Percentiles rank a stretch among this genome's conserved stretches.
phyloP scores from a whole-genome alignment of 331 rosid species.

The Pyracantha coccinea region DNA sequence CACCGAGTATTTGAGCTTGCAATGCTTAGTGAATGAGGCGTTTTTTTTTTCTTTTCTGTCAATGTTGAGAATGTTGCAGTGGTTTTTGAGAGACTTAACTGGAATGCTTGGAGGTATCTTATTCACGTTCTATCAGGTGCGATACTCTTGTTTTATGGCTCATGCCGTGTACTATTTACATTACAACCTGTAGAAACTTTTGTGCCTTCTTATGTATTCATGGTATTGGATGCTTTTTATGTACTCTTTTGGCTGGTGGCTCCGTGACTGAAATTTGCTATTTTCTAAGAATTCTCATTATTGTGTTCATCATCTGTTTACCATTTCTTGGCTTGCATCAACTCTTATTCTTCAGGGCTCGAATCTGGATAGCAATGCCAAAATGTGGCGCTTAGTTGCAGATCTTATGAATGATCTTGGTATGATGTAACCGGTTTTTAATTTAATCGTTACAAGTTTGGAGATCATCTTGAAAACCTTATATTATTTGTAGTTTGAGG shows the following conservation, averaged over 20 bases:
- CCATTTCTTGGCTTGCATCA: constrained; percentile 1
- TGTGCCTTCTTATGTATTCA: background rate
- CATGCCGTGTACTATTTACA: background rate
- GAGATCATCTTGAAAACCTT: background rate
- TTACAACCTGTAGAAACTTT: background rate
- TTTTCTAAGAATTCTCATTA: background rate
- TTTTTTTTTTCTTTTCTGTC: constrained; percentile 7
- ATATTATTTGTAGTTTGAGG: background rate
- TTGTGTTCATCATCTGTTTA: background rate
- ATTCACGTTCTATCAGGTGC: constrained; percentile 94
- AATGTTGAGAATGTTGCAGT: constrained; percentile 49
- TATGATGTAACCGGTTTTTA: constrained; percentile 14
- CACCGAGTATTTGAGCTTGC: constrained; percentile 17
- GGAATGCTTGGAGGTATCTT: constrained; percentile 99
- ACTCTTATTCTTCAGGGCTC: constrained; percentile 60
- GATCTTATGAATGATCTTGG: constrained; percentile 98
- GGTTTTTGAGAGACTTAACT: constrained; percentile 96
- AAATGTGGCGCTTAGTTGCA: constrained; percentile 96
- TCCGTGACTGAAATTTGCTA: background rate
- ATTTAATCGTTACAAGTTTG: background rate
- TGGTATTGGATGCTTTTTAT: background rate
- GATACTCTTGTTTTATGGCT: background rate
- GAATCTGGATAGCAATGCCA: constrained; percentile 93
- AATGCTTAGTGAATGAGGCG: background rate
- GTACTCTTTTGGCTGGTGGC: background rate